Evolutionary conservation across 208 protist genomes (phyloP).

Genomic region (Leishmania gerbilli): DNA sequence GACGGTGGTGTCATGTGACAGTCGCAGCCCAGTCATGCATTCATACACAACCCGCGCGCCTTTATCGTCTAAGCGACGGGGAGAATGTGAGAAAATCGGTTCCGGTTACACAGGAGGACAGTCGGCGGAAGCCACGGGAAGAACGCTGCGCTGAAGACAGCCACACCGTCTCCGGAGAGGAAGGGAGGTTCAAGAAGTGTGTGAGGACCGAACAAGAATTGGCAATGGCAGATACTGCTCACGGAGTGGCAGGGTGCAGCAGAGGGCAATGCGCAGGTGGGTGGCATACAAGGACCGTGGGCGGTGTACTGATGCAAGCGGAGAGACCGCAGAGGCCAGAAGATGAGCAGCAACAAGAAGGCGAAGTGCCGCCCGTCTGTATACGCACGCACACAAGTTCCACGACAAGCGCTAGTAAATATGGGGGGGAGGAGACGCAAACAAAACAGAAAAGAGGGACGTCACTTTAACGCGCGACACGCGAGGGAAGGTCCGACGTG

Average conservation of each 20-base stretch:
- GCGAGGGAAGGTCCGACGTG: not conserved
- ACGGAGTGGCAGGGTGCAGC: not conserved
- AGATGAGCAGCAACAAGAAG: not conserved
- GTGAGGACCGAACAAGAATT: not conserved
- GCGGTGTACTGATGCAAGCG: not conserved
- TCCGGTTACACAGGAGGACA: not conserved
- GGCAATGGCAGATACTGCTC: not conserved
- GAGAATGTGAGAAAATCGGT: not conserved
- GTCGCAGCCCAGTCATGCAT: slow-evolving; percentile 4
- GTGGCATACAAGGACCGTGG: not conserved
- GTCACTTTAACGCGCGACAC: not conserved
- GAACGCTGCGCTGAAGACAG: not conserved
- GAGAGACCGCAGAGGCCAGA: not conserved
- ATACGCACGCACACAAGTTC: not conserved
- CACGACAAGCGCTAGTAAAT: not conserved
- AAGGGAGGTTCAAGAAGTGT: not conserved
- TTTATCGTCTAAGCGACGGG: not conserved
- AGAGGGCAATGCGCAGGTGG: not conserved
- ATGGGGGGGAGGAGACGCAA: too few relatives aligned
- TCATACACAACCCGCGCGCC: not conserved
- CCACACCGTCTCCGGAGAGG: not conserved
- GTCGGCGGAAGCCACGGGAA: not conserved
- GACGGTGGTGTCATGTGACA: not conserved
- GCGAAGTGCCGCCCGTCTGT: not conserved
- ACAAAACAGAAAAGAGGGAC: not conserved